A percentile compares a stretch with the other conserved stretches of the same genome.
Conservation (phyloP, 2,329 filamentous ascomycete genomes). For the Exophiala dermatitidis region DNA sequence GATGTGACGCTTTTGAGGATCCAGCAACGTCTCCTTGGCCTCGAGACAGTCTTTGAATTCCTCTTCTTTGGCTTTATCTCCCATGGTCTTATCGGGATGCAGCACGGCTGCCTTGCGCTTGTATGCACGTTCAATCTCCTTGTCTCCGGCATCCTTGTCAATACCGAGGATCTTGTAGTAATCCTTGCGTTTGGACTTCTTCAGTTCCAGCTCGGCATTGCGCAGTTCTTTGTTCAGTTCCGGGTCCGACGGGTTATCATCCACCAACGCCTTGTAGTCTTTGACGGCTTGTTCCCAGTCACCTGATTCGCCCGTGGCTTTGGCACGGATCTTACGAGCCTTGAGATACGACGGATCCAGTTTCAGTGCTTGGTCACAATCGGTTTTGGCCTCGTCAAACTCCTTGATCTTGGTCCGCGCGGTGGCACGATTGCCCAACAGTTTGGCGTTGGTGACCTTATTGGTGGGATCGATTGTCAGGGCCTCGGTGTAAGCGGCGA, state of each 20-base stretch:
- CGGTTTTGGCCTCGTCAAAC: constrained; percentile 70
- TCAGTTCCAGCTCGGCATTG: constrained; percentile 86
- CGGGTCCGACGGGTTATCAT: constrained; percentile 74
- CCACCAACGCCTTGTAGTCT: constrained; percentile 80
- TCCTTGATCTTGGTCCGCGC: constrained; percentile 74
- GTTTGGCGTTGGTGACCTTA: constrained; percentile 88
- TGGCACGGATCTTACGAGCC: constrained; percentile 88
- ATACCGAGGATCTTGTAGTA: constrained; percentile 97
- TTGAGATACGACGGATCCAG: constrained; percentile 82
- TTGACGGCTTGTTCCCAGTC: constrained; percentile 87
- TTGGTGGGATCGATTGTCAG: constrained; percentile 80
- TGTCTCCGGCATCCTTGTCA: constrained; percentile 74
- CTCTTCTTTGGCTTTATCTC: constrained; percentile 73
- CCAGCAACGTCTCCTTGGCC: constrained; percentile 91
- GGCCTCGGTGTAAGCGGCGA: constrained; percentile 76
- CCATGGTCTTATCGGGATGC: constrained; percentile 96
- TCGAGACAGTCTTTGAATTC: constrained; percentile 98
- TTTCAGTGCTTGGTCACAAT: constrained; percentile 76
- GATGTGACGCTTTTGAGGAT: constrained; percentile 82
- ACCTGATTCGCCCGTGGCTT: constrained; percentile 74
- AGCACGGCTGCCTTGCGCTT: constrained; percentile 87
- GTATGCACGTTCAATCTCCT: constrained; percentile 93
- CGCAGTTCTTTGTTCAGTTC: constrained; percentile 76
- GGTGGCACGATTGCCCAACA: constrained; percentile 86
- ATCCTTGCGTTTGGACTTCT: constrained; percentile 96